Conservation (phyloP, 2,329 filamentous ascomycete genomes). For the Talaromyces amestolkiae region DNA sequence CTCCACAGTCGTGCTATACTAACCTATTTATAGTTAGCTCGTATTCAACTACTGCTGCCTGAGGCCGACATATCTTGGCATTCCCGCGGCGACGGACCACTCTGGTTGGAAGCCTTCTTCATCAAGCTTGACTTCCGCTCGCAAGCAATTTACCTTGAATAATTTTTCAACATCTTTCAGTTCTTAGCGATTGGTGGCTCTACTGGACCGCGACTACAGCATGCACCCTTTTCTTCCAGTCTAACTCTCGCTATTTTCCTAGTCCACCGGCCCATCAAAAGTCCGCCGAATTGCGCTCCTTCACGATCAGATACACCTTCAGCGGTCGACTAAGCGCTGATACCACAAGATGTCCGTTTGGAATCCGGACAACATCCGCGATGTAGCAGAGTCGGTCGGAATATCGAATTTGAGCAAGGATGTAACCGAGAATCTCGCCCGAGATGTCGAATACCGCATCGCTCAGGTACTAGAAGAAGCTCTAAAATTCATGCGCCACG, state of each 20-base stretch:
- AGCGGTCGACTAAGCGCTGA: background rate
- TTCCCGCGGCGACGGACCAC: background rate
- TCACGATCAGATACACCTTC: background rate
- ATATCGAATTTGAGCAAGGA: slow-evolving; percentile 79
- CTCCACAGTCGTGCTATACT: background rate
- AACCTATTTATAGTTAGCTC: background rate
- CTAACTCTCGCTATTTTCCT: background rate
- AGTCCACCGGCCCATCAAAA: background rate
- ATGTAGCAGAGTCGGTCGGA: slow-evolving; percentile 94
- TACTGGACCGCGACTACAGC: background rate
- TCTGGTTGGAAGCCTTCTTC: slow-evolving; percentile 5
- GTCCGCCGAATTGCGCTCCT: background rate
- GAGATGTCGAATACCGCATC: slow-evolving; percentile 93
- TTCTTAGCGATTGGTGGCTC: background rate
- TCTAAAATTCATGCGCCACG: slow-evolving; percentile 92
- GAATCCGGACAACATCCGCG: slow-evolving; percentile 93
- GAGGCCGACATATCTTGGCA: background rate
- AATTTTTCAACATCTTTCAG: background rate
- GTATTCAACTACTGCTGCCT: background rate
- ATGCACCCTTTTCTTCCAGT: background rate
- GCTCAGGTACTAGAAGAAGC: slow-evolving; percentile 92
- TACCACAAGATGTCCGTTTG: slow-evolving; percentile 63
- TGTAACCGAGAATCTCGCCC: slow-evolving; percentile 78
- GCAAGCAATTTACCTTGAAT: background rate
- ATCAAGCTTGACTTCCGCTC: background rate